These are phyloP conservation scores for Albugo candida DNA, from an alignment of 352 stramenopile species.

Conservation along the genomic window DNA sequence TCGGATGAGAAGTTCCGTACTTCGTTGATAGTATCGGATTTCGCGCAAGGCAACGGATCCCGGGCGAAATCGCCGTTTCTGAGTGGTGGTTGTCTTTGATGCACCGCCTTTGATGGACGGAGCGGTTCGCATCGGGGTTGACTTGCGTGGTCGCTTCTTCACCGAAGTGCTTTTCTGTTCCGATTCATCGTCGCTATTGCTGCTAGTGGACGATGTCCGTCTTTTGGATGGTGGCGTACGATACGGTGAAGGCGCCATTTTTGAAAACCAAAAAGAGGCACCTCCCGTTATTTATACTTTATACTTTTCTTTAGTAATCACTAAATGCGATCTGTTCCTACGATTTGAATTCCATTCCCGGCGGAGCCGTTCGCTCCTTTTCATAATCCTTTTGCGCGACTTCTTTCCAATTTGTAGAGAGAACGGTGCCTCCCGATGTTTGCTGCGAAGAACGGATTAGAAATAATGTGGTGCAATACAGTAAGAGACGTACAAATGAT, in stretches of 20 bases:
- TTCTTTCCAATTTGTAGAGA: slow-evolving; percentile 86
- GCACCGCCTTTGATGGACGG: neutral
- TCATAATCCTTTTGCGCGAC: slow-evolving; percentile 82
- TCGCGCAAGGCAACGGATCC: slow-evolving; percentile 82
- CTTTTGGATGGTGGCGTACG: too few relatives aligned
- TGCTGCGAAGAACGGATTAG: slow-evolving; percentile 21
- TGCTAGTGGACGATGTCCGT: too few relatives aligned
- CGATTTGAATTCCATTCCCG: slow-evolving; percentile 81
- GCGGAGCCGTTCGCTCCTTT: slow-evolving; percentile 58
- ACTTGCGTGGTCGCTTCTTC: neutral
- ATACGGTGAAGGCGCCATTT: too few relatives aligned
- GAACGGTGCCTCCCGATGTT: slow-evolving; percentile 83
- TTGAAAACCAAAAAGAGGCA: too few relatives aligned
- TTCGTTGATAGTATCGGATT: slow-evolving; percentile 91
- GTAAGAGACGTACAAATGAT: slow-evolving; percentile 53
- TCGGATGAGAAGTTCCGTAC: slow-evolving; percentile 89
- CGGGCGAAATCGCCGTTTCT: slow-evolving; percentile 31
- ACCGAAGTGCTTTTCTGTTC: neutral
- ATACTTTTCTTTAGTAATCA: too few relatives aligned
- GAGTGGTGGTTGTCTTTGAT: slow-evolving; percentile 4
- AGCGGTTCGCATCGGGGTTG: neutral
- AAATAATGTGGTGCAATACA: neutral
- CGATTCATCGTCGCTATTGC: too few relatives aligned
- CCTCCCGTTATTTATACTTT: too few relatives aligned
- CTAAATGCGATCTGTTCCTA: too few relatives aligned